These are phyloP conservation scores for Comarum palustre DNA, from an alignment of 306 rosid genomes.

Conservation along the genomic window DNA sequence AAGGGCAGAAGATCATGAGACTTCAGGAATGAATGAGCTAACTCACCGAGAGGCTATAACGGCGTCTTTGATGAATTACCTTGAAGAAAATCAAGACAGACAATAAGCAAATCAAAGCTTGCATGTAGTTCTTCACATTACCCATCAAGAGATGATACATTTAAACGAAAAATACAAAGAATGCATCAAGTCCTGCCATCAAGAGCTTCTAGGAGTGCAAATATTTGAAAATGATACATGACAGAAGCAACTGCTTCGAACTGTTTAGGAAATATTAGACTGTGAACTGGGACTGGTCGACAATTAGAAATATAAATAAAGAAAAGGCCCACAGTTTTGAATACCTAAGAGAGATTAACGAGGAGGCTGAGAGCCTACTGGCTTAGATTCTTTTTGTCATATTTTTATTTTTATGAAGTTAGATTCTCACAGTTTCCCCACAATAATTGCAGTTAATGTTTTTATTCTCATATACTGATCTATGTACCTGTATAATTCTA, in stretches of 20 bases:
- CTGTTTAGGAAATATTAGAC: not conserved
- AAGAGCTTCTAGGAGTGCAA: not conserved
- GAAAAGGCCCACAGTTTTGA: slow-evolving; percentile 11
- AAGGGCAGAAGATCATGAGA: not conserved
- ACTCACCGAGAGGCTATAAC: not conserved
- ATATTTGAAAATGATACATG: not conserved
- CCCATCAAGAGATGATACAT: not conserved
- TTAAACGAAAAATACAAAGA: no score
- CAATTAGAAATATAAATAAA: not conserved
- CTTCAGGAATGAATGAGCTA: not conserved
- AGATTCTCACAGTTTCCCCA: slow-evolving; percentile 10
- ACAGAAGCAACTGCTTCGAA: not conserved
- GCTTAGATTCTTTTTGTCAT: not conserved
- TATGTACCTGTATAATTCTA: not conserved
- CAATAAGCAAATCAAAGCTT: not conserved
- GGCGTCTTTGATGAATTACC: no score
- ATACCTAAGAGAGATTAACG: not conserved
- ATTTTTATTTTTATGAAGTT: not conserved
- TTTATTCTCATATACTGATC: not conserved
- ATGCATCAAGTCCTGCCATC: not conserved
- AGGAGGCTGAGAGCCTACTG: not conserved
- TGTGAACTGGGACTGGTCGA: not conserved
- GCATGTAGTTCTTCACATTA: not conserved
- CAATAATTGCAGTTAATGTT: not conserved
- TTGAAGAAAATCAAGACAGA: not conserved